Conservation (phyloP, 208 protist species). For the Leishmania tropica region DNA sequence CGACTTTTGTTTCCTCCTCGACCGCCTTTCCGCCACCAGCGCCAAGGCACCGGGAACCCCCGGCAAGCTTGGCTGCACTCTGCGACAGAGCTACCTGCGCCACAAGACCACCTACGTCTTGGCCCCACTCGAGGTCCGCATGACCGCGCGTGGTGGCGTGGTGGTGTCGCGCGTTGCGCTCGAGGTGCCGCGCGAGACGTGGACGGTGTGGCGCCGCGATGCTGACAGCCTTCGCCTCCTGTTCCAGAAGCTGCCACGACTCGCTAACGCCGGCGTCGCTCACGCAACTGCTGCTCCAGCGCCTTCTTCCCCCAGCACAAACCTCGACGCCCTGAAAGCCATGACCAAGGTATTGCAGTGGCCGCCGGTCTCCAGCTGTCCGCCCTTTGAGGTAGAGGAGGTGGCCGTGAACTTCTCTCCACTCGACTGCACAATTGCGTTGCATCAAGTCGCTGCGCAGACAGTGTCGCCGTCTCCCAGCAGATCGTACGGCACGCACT, state of each 20-base stretch:
- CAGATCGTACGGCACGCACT: conserved; percentile 24
- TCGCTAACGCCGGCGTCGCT: background rate
- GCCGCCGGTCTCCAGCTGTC: conserved; percentile 14
- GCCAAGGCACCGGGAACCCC: conserved; percentile 19
- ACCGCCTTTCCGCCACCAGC: conserved; percentile 33
- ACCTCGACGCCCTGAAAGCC: conserved; percentile 8
- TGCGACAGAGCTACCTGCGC: conserved; percentile 34
- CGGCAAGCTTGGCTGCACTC: conserved; percentile 39
- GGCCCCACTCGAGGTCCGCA: conserved; percentile 36
- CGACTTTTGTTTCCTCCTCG: conserved; percentile 24
- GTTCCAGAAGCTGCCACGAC: conserved; percentile 21
- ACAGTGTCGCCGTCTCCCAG: conserved; percentile 4
- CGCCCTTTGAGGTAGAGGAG: conserved; percentile 24
- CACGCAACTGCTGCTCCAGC: background rate
- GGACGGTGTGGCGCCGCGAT: conserved; percentile 29
- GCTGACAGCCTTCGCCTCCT: conserved; percentile 23
- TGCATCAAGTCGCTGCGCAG: conserved; percentile 26
- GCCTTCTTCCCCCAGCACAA: conserved; percentile 6
- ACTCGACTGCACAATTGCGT: conserved; percentile 18
- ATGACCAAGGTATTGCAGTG: conserved; percentile 23
- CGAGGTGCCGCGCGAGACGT: conserved; percentile 24
- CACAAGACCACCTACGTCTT: conserved; percentile 28
- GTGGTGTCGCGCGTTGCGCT: conserved; percentile 37
- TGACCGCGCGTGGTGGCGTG: conserved; percentile 29
- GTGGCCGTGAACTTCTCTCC: conserved; percentile 21